These are phyloP conservation scores for Fusarium proliferatum DNA, from an alignment of 2,329 filamentous ascomycete species.

Conservation along the genomic window DNA sequence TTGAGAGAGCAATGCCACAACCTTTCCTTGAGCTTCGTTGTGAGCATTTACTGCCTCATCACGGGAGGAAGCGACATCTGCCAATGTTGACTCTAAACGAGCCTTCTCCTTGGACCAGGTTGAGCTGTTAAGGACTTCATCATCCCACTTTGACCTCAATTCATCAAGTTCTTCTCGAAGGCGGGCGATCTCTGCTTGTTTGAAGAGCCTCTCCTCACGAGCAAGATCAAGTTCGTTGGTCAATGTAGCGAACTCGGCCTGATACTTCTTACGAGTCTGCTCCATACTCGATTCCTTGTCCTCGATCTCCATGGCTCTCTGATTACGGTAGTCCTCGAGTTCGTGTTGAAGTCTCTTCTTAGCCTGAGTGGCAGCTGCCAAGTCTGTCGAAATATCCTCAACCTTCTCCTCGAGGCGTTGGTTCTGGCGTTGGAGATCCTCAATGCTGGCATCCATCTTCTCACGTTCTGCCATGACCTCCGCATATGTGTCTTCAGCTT, in stretches of 20 bases:
- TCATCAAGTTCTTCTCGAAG: conserved; percentile 97
- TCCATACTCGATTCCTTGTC: conserved; percentile 97
- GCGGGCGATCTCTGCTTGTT: conserved; percentile 85
- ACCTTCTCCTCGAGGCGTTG: conserved; percentile 91
- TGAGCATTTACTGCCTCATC: conserved; percentile 94
- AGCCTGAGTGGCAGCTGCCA: conserved; percentile 84
- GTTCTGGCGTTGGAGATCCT: conserved; percentile 89
- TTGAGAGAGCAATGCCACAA: conserved; percentile 89
- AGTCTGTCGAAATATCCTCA: conserved; percentile 90
- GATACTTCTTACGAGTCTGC: conserved; percentile 97
- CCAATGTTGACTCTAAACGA: conserved; percentile 86
- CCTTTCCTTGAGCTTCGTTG: conserved; percentile 93
- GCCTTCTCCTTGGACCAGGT: conserved; percentile 99
- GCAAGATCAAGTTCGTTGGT: conserved; percentile 94
- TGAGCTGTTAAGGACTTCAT: conserved; percentile 96
- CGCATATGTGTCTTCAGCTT: conserved; percentile 91
- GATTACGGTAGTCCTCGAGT: conserved; percentile 95
- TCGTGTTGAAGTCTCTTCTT: conserved; percentile 97
- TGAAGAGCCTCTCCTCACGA: conserved; percentile 87
- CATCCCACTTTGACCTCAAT: conserved; percentile 95
- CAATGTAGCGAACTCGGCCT: conserved; percentile 87
- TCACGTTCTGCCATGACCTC: conserved; percentile 92
- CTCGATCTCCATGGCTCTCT: conserved; percentile 94
- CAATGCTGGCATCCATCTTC: conserved; percentile 86
- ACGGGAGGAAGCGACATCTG: conserved; percentile 88